These are phyloP conservation scores for Carallia brachiata DNA, from an alignment of 345 rosid genomes.

Conservation along the genomic window DNA sequence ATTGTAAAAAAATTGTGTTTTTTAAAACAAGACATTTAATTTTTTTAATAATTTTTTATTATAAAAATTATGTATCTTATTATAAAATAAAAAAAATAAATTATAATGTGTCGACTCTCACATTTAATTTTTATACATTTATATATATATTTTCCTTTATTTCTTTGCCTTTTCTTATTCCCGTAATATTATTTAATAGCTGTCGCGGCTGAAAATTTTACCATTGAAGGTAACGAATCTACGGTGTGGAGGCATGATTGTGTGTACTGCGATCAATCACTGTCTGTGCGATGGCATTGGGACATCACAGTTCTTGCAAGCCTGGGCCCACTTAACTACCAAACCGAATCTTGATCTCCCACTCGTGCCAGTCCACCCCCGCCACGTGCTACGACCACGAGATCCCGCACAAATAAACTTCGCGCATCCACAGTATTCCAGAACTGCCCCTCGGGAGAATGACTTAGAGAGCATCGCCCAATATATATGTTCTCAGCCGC, in stretches of 20 bases:
- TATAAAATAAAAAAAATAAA: no score
- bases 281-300: constrained; percentile 91
- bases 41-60: no score
- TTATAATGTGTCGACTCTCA: no score
- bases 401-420: constrained; percentile 43
- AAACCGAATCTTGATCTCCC: constrained; percentile 37
- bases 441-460: constrained; percentile 18
- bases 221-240: constrained; percentile 37
- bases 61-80: no score
- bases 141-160: no score
- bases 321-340: constrained; percentile 69
- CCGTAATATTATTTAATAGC: no score
- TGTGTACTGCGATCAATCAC: constrained; percentile 32
- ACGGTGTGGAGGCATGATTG: no score
- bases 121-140: no score
- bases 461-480: constrained; percentile 21
- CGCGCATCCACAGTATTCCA: constrained; percentile 43
- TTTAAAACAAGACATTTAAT: no score
- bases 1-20: no score
- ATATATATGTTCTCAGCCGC: constrained; percentile 58
- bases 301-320: constrained; percentile 77
- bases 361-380: constrained; percentile 54
- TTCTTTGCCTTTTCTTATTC: no score
- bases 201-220: neutral
- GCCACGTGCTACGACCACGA: constrained; percentile 67